These are phyloP conservation scores for Ustilago nuda DNA, from an alignment of 1,284 basidiomycete species.

Conservation along the genomic window DNA sequence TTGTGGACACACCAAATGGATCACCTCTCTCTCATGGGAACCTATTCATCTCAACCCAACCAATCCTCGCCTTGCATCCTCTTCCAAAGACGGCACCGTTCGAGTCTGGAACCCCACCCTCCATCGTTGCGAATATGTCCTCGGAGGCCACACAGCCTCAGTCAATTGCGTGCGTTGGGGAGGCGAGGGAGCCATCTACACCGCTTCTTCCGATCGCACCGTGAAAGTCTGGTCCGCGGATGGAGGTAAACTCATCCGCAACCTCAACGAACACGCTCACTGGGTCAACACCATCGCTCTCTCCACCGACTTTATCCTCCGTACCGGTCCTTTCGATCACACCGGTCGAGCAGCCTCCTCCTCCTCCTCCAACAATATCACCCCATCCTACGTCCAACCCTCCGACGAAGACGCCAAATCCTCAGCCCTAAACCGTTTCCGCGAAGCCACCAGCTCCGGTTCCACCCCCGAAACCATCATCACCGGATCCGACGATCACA, in stretches of 20 bases:
- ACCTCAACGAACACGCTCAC: constrained; percentile 93
- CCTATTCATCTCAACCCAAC: constrained; percentile 78
- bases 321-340: constrained; percentile 95
- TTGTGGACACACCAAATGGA: constrained; percentile 95
- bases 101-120: constrained; percentile 87
- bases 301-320: constrained; percentile 92
- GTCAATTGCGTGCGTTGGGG: constrained; percentile 98
- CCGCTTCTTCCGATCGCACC: constrained; percentile 91
- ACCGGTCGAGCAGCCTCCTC: constrained; percentile 68
- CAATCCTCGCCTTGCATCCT: constrained; percentile 81
- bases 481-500: constrained; percentile 92
- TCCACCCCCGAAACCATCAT: constrained; percentile 80
- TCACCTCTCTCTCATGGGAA: constrained; percentile 96
- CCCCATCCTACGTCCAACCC: constrained; percentile 38
- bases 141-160: constrained; percentile 92
- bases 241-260: constrained; percentile 75
- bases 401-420: constrained; percentile 22
- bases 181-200: constrained; percentile 76
- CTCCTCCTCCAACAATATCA: background rate
- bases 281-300: constrained; percentile 98
- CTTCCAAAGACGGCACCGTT: constrained; percentile 95
- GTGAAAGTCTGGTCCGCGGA: constrained; percentile 93
- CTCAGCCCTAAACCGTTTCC: constrained; percentile 74
- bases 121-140: constrained; percentile 81
- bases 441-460: constrained; percentile 78